phyloP scores from a whole-genome alignment of 805 yeast species.

The Nematodospora valgi region DNA sequence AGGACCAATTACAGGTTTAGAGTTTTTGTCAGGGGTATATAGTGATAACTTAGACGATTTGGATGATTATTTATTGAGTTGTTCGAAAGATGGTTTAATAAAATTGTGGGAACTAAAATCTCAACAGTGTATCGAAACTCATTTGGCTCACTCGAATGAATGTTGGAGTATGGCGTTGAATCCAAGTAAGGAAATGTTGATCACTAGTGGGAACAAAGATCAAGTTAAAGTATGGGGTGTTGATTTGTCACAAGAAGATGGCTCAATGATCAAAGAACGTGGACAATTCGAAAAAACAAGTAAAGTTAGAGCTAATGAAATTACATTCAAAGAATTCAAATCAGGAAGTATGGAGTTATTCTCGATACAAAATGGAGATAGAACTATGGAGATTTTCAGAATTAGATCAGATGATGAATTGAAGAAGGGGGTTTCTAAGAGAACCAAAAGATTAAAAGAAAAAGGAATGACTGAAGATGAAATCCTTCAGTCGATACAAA shows the following conservation, averaged over 20 bases:
- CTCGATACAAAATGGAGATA: slow-evolving; percentile 74
- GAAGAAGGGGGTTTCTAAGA: slow-evolving; percentile 67
- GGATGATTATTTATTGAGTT: slow-evolving; percentile 70
- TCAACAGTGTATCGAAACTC: slow-evolving; percentile 91
- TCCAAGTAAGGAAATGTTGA: slow-evolving; percentile 37
- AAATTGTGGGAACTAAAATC: slow-evolving; percentile 92
- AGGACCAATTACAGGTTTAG: slow-evolving; percentile 79
- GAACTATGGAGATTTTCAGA: slow-evolving; percentile 76
- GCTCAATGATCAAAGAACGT: slow-evolving; percentile 45
- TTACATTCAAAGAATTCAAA: slow-evolving; percentile 46
- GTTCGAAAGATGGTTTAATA: slow-evolving; percentile 85
- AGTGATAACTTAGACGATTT: slow-evolving; percentile 42
- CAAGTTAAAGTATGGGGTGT: slow-evolving; percentile 82
- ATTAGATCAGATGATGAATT: slow-evolving; percentile 75
- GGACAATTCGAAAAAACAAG: slow-evolving; percentile 77
- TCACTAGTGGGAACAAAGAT: slow-evolving; percentile 78
- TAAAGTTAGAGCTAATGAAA: slow-evolving; percentile 62
- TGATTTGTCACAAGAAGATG: slow-evolving; percentile 51
- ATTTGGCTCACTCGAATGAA: slow-evolving; percentile 88
- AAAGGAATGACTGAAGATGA: slow-evolving; percentile 62
- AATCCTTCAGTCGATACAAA: slow-evolving; percentile 38
- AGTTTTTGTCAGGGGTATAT: slow-evolving; percentile 39
- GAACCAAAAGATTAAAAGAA: slow-evolving; percentile 74
- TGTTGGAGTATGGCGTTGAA: slow-evolving; percentile 78
- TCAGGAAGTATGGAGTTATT: slow-evolving; percentile 44